Percentiles rank a stretch among this genome's conserved stretches.
Conservation (phyloP, 495 filamentous ascomycete genomes). For the Hypoxylon rickii region DNA sequence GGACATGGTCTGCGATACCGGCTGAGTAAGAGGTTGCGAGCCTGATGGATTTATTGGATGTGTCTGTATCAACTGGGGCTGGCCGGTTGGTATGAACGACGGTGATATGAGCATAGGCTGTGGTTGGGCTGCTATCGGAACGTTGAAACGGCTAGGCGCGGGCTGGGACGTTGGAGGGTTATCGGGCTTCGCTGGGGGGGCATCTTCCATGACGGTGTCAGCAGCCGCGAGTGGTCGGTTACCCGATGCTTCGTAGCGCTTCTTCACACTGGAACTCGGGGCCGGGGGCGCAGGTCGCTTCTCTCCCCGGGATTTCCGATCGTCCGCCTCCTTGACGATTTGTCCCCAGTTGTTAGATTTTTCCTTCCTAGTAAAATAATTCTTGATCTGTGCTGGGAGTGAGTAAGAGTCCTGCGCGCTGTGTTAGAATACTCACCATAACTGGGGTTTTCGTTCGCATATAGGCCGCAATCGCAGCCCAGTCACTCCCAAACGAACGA, state of each 20-base stretch:
- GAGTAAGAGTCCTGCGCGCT: conserved; percentile 29
- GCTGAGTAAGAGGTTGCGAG: conserved; percentile 35
- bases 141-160: conserved; percentile 46
- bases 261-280: conserved; percentile 55
- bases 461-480: conserved; percentile 76
- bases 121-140: conserved; percentile 45
- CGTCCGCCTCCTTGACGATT: conserved; percentile 71
- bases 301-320: conserved; percentile 69
- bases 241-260: conserved; percentile 54
- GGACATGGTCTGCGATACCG: conserved; percentile 45
- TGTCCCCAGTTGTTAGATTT: conserved; percentile 75
- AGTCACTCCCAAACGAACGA: conserved; percentile 86
- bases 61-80: conserved; percentile 23
- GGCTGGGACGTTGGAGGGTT: conserved; percentile 37
- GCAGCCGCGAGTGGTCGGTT: conserved; percentile 60
- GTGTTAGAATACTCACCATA: conserved; percentile 69
- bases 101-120: conserved; percentile 34
- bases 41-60: conserved; percentile 34
- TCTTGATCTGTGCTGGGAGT: conserved; percentile 78
- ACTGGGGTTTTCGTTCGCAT: conserved; percentile 93
- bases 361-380: conserved; percentile 80
- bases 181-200: conserved; percentile 52
- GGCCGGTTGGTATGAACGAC: conserved; percentile 28
- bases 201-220: conserved; percentile 61
- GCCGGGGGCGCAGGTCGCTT: conserved; percentile 70